Evolutionary conservation across 2,329 filamentous ascomycete species (phyloP).

Genomic region (Tolypocladium ophioglossoides): DNA sequence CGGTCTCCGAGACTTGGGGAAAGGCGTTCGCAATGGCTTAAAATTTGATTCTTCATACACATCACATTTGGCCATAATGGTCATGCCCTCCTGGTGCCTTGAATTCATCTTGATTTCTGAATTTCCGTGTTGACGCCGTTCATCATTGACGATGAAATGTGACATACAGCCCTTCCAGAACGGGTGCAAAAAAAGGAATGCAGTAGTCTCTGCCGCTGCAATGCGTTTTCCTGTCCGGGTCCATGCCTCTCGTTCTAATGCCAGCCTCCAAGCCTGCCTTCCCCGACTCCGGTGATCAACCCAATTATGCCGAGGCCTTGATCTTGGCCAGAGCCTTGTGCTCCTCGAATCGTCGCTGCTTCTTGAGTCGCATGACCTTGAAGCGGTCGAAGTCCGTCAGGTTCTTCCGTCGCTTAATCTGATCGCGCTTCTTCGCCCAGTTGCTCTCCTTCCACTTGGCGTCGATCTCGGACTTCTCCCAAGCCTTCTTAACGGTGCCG

Average conservation of each 20-base stretch:
- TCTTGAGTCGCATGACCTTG: constrained; percentile 99
- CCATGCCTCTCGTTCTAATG: constrained; percentile 27
- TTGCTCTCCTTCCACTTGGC: constrained; percentile 83
- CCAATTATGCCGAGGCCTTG: constrained; percentile 64
- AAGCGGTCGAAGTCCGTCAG: constrained; percentile 99
- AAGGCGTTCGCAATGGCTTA: not conserved
- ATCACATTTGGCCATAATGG: not conserved
- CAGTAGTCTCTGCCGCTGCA: constrained; percentile 40
- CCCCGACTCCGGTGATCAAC: constrained; percentile 20
- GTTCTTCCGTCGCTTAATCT: constrained; percentile 75
- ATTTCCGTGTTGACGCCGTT: constrained; percentile 59
- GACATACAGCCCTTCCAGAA: constrained; percentile 55
- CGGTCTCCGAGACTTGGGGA: not conserved
- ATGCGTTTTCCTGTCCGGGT: constrained; percentile 24
- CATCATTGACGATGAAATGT: constrained; percentile 46
- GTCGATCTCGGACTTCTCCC: constrained; percentile 88
- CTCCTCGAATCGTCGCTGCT: constrained; percentile 98
- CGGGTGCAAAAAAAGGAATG: constrained; percentile 44
- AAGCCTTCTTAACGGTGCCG: constrained; percentile 73
- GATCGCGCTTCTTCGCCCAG: constrained; percentile 89
- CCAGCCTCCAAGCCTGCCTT: constrained; percentile 22
- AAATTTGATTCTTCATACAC: not conserved
- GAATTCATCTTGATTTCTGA: constrained; percentile 33
- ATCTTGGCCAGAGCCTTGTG: constrained; percentile 93
- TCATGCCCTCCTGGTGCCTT: constrained; percentile 15